phyloP scores from a whole-genome alignment of 2,329 filamentous ascomycete species.

The Ampelomyces quisqualis region DNA sequence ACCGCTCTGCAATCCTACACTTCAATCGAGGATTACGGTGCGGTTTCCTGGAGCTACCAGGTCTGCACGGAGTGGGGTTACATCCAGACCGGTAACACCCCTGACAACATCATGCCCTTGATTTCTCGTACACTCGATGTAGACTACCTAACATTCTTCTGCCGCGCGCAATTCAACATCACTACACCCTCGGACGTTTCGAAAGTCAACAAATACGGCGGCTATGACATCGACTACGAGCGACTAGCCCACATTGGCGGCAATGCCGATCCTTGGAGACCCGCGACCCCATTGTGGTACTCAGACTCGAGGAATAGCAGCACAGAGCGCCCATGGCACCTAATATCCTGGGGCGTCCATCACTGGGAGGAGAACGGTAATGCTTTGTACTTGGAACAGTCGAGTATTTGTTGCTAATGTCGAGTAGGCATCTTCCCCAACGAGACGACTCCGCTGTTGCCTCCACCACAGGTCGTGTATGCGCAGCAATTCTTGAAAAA shows the following conservation, averaged over 20 bases:
- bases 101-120: slow-evolving; percentile 63
- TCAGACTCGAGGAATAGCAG: slow-evolving; percentile 61
- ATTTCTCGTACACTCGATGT: slow-evolving; percentile 70
- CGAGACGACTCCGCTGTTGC: slow-evolving; percentile 59
- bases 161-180: slow-evolving; percentile 69
- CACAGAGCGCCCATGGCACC: slow-evolving; percentile 66
- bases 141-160: slow-evolving; percentile 62
- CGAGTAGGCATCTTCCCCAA: slow-evolving; percentile 48
- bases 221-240: slow-evolving; percentile 69
- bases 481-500: slow-evolving; percentile 60
- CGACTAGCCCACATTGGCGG: slow-evolving; percentile 78
- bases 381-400: too few species aligned
- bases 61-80: slow-evolving; percentile 66
- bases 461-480: slow-evolving; percentile 59
- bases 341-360: slow-evolving; percentile 74
- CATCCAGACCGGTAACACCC: slow-evolving; percentile 71
- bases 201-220: slow-evolving; percentile 74
- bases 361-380: slow-evolving; percentile 81
- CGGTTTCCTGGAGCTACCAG: slow-evolving; percentile 58
- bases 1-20: slow-evolving; percentile 30
- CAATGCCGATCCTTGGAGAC: slow-evolving; percentile 76
- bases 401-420: too few species aligned
- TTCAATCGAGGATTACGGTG: slow-evolving; percentile 17
- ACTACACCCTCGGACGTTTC: slow-evolving; percentile 62
- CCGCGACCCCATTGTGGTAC: slow-evolving; percentile 70